Evolutionary conservation across 768 basidiomycete species (phyloP), one percentile per base, ranked within the genome.

Genomic region (Daedaleopsis nitida): DNA sequence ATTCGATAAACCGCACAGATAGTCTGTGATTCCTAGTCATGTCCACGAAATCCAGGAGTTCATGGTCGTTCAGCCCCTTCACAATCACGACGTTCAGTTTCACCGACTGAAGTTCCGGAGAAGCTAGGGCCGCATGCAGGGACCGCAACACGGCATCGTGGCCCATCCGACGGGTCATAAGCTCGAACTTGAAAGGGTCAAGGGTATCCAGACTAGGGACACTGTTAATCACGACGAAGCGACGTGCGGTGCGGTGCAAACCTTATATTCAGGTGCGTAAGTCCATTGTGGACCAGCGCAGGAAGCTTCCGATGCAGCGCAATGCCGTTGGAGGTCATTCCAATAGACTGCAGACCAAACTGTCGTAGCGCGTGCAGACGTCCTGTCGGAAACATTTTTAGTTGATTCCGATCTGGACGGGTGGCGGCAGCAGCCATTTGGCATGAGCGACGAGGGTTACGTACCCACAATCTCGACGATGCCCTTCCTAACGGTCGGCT

Each of bases 71-170:
- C 34, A 96, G 75, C 19, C 85, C 89, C 66, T 86, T 87, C 62
- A 96, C 80, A 37, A 95, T 83, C 21, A 96, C 93, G 1, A 90
- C 88, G 70, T 96, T 96, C 53, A 96, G 70, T 73, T 96, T 96
- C 57, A 93, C 80, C 27, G 85, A 82, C 56, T 76, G 75, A 39
- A 91, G 72, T n/a, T 59, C 70, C 21, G 78, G 70, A 12, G 78
- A 81, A 5, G 75, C 72, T 23, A 91, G 70, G n/a, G 92, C 92
- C 21, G 78, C 74, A 44, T 88, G 76, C 17, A 94, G 76, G 2
- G 89, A 73, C 52, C 82, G 83, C 51, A 94, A 75, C 32, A 94
- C 93, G 16, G 87, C 87, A 19, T 84, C 85, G 69, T 91, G 90
- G 3, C 92, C 91, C 66, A 80, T 76, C 13, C 94, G 82, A 35